These are phyloP conservation scores for Nyssa sinensis DNA, from an alignment of 148 eudicot species.

Conservation along the genomic window DNA sequence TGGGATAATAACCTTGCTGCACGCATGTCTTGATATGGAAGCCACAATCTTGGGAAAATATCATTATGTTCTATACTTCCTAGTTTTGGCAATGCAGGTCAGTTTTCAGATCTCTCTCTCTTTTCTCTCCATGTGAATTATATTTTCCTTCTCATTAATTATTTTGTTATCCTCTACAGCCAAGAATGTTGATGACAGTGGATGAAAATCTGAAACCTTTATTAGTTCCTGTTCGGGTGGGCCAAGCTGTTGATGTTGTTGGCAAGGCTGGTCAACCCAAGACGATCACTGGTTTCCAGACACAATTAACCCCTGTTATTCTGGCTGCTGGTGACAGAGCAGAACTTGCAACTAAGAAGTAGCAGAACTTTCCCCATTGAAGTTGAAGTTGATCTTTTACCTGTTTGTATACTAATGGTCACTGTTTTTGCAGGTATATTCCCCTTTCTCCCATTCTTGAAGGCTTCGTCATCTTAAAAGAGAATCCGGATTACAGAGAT, in stretches of 20 bases:
- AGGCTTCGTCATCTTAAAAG: conserved; percentile 91
- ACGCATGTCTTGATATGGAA: conserved; percentile 89
- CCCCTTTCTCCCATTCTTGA: conserved; percentile 88
- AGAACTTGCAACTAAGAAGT: conserved; percentile 97
- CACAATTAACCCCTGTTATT: conserved; percentile 92
- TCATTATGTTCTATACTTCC: conserved; percentile 84
- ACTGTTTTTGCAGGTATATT: conserved; percentile 56
- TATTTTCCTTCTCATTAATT: background rate
- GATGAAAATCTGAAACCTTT: conserved; percentile 93
- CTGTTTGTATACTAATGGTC: conserved; percentile 7
- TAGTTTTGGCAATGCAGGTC: conserved; percentile 94
- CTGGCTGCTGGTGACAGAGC: conserved; percentile 94
- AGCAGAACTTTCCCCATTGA: background rate
- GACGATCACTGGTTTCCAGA: conserved; percentile 96
- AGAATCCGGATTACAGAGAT: conserved; percentile 84
- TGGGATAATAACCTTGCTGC: conserved; percentile 71
- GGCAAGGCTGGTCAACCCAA: conserved; percentile 97
- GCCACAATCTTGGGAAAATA: conserved; percentile 79
- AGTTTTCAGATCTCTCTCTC: background rate
- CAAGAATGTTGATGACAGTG: conserved; percentile 90
- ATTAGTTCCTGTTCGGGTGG: conserved; percentile 92
- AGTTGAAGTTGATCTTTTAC: background rate
- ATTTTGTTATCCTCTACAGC: conserved; percentile 43
- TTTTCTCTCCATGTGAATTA: background rate
- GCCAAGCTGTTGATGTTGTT: conserved; percentile 96